Evolutionary conservation across 2,329 filamentous ascomycete species (phyloP), one percentile per base, ranked within the genome.

Genomic region (Diplocarpon mali): DNA sequence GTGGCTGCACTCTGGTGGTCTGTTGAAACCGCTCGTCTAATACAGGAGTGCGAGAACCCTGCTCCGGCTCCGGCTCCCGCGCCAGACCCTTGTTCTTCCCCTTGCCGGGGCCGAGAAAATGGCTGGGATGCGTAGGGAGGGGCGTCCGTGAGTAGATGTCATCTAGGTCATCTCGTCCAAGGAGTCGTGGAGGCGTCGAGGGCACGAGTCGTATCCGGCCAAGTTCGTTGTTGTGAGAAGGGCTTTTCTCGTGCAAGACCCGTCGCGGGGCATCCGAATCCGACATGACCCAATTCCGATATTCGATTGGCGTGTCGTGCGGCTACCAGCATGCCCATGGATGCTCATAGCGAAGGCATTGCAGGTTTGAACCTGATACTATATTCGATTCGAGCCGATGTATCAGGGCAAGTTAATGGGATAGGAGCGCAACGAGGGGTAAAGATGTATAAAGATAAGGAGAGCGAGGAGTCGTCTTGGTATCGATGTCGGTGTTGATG

Each of bases 131-230:
- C 8, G 60, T 61, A 29, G 60, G 60, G 29, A 62, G 47, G 27
- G 59, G 56, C 24, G 60, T 58, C 45, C 57, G 56, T 44, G 53
- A 55, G 49, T 60, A 60, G 50, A 60, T 51, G 14, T 56, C 50
- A 24, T 57, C 57, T 27, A 37, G 31, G 17, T 35, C 36, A 39
- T 37, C 40, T 35, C 41, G 45, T 28, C 48, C 45, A 27, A 53
- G 41, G 15, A 54, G 45, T 48, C 40, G 50, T 36, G 50, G 52
- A 13, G 50, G 50, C 20, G 48, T 48, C 41, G 42, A 44, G 38
- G 52, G 47, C 37, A 53, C 51, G 28, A 52, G 48, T 44, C 52
- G 52, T 38, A 53, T 45, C 27, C 35, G 28, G 24, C 49, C 44
- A 29, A 44, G 42, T 16, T 30, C 44, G 32, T 58, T 59, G 37